These are phyloP conservation scores for Calocybe gambosa DNA, from an alignment of 1,284 basidiomycete species.

Conservation along the genomic window DNA sequence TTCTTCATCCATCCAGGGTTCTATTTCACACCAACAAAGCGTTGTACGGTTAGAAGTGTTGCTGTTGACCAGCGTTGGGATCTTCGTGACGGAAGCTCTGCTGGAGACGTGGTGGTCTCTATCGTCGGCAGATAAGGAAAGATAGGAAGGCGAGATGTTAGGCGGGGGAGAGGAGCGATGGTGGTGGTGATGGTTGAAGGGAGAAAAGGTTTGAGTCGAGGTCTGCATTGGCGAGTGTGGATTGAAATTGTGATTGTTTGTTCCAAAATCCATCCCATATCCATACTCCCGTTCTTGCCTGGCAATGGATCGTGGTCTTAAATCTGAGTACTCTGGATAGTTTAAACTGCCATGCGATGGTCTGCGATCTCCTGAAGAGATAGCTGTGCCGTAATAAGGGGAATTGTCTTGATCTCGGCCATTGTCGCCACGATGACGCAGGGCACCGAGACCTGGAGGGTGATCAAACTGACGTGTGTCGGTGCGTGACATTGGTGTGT, in stretches of 20 bases:
- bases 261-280: conserved; percentile 24
- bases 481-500: conserved; percentile 28
- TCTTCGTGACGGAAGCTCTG: conserved; percentile 20
- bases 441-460: conserved; percentile 26
- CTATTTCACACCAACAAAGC: conserved; percentile 78
- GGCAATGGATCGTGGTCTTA: conserved; percentile 19
- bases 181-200: conserved; percentile 31
- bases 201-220: conserved; percentile 25
- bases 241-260: conserved; percentile 43
- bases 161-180: conserved; percentile 23
- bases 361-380: conserved; percentile 25
- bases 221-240: conserved; percentile 26
- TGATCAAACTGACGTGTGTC: conserved; percentile 41
- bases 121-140: conserved; percentile 29
- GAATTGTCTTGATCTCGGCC: conserved; percentile 19
- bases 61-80: conserved; percentile 22
- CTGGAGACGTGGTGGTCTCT: conserved; percentile 29
- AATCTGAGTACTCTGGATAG: conserved; percentile 17
- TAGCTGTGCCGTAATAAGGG: conserved; percentile 14
- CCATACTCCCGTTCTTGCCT: conserved; percentile 23
- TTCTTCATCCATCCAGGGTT: conserved; percentile 90
- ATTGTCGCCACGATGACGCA: conserved; percentile 18
- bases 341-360: conserved; percentile 19
- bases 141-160: conserved; percentile 8
- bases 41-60: conserved; percentile 37